Evolutionary conservation across 768 basidiomycete genomes (phyloP), one percentile per base, ranked within the genome.

Genomic region (Gloeopeniophorella convolvens): DNA sequence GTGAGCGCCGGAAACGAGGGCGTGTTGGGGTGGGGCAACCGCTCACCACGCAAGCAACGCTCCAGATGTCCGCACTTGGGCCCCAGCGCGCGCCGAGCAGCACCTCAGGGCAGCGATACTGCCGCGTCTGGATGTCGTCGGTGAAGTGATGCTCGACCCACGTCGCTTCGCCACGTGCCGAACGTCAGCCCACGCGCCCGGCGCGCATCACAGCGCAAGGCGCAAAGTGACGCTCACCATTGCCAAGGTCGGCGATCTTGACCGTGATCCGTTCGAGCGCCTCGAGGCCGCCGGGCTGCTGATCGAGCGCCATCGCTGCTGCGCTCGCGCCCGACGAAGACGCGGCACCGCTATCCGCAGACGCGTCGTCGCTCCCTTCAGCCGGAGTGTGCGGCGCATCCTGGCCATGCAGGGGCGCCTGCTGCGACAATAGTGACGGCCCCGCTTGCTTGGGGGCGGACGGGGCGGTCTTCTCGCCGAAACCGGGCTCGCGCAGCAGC

Each of bases 191-290:
- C 47, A 50, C 26, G 41, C 33, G 15, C 28, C 32, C 46, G n/a
- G n/a, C n/a, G n/a, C n/a, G n/a, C n/a, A n/a, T n/a, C n/a, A n/a
- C n/a, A n/a, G n/a, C n/a, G n/a, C n/a, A n/a, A n/a, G n/a, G 42
- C 48, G 34, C 27, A 48, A 49, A 32, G 23, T 44, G 48, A 43
- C 36, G 68, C 82, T 51, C 63, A 81, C 91, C 91, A 66, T 98
- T 98, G 7, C 96, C 96, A 45, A 99, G 69, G 76, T 99, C 96
- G 26, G 95, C 96, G 63, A 99, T 98, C 76, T 98, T 97, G 45
- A 99, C 96, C 5, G 93, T 97, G 55, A 98, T 96, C 64, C 80
- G 80, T 62, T 89, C 61, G 47, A 60, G 54, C 15, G 65, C 66
- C 44, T 72, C 71, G 23, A 65, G 65, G 46, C 46, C 46, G 6